Base-by-base conservation (phyloP, 345 rosid species). In the Jatropha curcas region DNA sequence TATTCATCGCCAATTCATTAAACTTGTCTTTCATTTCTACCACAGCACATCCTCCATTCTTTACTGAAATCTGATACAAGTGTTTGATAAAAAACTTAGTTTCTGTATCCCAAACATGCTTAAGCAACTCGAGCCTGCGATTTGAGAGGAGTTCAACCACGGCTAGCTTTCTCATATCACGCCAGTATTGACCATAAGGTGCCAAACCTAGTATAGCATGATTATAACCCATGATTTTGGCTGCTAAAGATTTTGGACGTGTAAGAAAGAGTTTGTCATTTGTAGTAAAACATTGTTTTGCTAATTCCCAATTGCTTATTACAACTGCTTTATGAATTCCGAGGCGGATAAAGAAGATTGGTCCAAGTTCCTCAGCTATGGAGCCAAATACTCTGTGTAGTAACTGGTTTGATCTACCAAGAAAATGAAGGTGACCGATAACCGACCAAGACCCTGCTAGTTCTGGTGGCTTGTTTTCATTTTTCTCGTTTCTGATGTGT, bases 101-200 rank as follows among this genome's bases (percentile, higher is more conserved):
- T 66, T 80, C 80, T 4, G 57, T 7, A 56, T 77, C 74, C 50
- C 71, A 33, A 35, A 83, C 78, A 51, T 78, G 86, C 72, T 75
- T 78, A 30, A 83, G 70, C 68, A 66, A n/a, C 75, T 75, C 75
- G 10, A 78, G 84, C 43, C 77, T 63, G 41, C 66, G 75, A 60
- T 25, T 78, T 6, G 84, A 76, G 31, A 81, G 84, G 41, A 84
- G 82, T 71, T 81, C 72, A 37, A 63, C 41, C 0, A 56, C 28
- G 53, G 75, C 77, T 11, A 81, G 61, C 74, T 84, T 84, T 70
- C 84, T 73, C 55, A 70, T 27, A 20, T 81, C 65, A 3, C 79
- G 79, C 86, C 83, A 84, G 62, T 78, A 81, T 1, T 72, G 39
- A 14, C 82, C 84, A 2, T 84, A 76, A 22, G 83, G 84, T 9